phyloP scores from a whole-genome alignment of 176 grass and related monocot genomes.

The Microstegium vimineum region DNA sequence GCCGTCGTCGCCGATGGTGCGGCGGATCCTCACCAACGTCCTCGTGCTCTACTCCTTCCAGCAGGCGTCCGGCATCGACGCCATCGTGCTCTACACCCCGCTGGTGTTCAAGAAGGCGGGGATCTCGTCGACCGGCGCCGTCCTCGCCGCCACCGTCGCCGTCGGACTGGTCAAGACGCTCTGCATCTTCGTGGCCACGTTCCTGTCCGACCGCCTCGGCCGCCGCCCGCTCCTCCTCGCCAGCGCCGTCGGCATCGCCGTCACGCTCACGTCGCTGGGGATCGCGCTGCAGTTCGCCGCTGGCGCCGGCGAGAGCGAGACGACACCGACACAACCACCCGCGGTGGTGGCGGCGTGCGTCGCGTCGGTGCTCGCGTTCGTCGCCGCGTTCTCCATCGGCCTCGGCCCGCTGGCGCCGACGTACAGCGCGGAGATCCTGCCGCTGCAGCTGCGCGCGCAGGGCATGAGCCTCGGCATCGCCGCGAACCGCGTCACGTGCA shows the following conservation, averaged over 20 bases:
- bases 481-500: not conserved
- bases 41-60: slow-evolving; percentile 42
- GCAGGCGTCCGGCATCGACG: slow-evolving; percentile 42
- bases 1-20: not conserved
- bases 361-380: not conserved
- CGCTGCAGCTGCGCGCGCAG: slow-evolving; percentile 1
- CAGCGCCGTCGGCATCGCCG: slow-evolving; percentile 27
- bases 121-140: slow-evolving; percentile 8
- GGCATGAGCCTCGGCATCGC: not conserved
- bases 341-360: not conserved
- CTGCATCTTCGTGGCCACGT: slow-evolving; percentile 40
- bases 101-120: slow-evolving; percentile 37
- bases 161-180: slow-evolving; percentile 33
- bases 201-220: slow-evolving; percentile 42
- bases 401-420: not conserved
- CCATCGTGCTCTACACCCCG: slow-evolving; percentile 44
- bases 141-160: slow-evolving; percentile 33
- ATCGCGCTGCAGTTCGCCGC: not conserved
- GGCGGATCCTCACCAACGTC: slow-evolving; percentile 23
- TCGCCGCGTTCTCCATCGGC: not conserved
- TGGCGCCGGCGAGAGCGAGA: too few relatives aligned
- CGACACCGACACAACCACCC: not conserved
- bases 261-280: slow-evolving; percentile 14
- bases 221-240: slow-evolving; percentile 32
- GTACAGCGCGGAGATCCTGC: not conserved